phyloP scores from a whole-genome alignment of 1,284 basidiomycete genomes.

The Ceratobasidium sp. region DNA sequence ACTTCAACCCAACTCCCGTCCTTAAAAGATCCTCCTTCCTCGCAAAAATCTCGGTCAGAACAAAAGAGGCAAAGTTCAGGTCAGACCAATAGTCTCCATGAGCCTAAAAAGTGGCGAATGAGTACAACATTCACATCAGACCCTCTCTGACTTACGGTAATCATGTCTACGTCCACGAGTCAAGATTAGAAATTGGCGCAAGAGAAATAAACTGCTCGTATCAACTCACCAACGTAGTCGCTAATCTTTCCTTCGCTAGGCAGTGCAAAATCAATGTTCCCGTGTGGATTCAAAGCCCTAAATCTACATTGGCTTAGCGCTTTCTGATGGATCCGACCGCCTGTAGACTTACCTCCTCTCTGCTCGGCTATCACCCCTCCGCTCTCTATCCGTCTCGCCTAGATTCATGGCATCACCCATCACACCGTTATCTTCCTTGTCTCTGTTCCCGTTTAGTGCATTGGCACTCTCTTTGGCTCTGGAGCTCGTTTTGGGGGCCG shows the following conservation, averaged over 20 bases:
- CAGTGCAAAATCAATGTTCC: conserved; percentile 48
- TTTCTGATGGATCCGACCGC: background rate
- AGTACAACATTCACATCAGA: background rate
- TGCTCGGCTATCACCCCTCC: conserved; percentile 45
- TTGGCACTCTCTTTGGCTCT: conserved; percentile 2
- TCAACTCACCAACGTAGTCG: conserved; percentile 46
- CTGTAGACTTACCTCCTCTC: conserved; percentile 46
- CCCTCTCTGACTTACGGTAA: conserved; percentile 44
- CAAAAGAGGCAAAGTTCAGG: conserved; percentile 47
- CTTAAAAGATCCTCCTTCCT: conserved; percentile 47
- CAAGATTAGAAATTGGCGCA: background rate
- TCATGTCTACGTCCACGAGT: conserved; percentile 45
- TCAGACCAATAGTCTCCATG: conserved; percentile 49
- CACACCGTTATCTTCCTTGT: conserved; percentile 4
- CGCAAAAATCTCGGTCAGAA: conserved; percentile 48
- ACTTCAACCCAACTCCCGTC: conserved; percentile 45
- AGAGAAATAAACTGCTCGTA: background rate
- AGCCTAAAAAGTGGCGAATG: conserved; percentile 43
- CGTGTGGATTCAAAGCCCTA: conserved; percentile 48
- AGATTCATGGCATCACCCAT: conserved; percentile 44
- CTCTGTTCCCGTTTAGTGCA: background rate
- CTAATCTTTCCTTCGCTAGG: conserved; percentile 48
- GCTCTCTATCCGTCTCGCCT: conserved; percentile 42
- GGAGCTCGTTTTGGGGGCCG: conserved; percentile 5
- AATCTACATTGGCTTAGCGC: conserved; percentile 43